Conservation (phyloP, 768 basidiomycete genomes). For the Lentinus tigrinus region DNA sequence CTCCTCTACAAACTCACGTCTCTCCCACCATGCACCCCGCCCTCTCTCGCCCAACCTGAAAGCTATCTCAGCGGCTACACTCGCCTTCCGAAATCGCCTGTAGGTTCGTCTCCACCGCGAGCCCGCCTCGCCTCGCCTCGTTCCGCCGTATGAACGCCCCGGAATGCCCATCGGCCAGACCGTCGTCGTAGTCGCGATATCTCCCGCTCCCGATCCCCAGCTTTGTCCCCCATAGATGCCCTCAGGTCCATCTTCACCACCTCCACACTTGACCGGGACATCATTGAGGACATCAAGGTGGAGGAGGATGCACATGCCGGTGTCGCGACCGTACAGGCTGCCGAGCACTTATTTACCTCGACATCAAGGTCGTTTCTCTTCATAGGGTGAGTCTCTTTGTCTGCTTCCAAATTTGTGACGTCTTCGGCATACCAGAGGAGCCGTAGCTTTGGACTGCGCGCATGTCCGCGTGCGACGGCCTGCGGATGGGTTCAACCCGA, state of each 20-base stretch:
- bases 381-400: constrained; percentile 16
- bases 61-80: neutral
- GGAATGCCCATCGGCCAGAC: no score
- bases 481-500: no score
- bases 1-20: neutral
- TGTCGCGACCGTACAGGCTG: constrained; percentile 24
- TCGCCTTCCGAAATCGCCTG: neutral
- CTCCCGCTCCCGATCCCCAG: constrained; percentile 4
- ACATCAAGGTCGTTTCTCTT: constrained; percentile 25
- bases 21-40: neutral
- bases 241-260: constrained; percentile 5
- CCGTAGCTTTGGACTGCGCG: no score
- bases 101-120: neutral
- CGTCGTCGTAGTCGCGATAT: neutral
- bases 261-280: constrained; percentile 8
- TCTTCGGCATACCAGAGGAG: neutral
- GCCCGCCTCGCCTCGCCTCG: neutral
- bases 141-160: neutral
- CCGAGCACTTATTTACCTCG: constrained; percentile 21
- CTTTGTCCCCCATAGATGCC: constrained; percentile 1
- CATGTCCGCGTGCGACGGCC: no score
- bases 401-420: neutral
- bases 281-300: constrained; percentile 15
- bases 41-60: neutral
- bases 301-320: constrained; percentile 24